These are phyloP conservation scores for Carex myosuroides DNA, from an alignment of 176 grass and related monocot genomes.

Conservation along the genomic window DNA sequence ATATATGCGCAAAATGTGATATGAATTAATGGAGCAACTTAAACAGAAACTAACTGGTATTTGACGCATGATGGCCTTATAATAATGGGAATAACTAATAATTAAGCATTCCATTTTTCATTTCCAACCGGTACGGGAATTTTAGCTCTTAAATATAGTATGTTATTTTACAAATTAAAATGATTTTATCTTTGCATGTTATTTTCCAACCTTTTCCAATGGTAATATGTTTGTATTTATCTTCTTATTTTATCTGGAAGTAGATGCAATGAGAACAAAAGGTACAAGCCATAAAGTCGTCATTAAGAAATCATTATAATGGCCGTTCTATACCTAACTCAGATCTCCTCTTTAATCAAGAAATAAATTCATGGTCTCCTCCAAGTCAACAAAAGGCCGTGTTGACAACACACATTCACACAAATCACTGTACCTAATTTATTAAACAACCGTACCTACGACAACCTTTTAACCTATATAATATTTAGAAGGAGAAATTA, in stretches of 20 bases:
- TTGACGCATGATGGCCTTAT: background rate
- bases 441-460: background rate
- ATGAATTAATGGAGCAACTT: background rate
- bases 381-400: background rate
- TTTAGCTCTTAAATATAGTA: background rate
- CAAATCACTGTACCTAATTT: conserved; percentile 6
- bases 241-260: background rate
- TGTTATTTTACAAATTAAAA: background rate
- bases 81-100: background rate
- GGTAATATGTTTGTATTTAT: background rate
- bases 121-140: background rate
- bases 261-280: background rate
- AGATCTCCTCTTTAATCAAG: background rate
- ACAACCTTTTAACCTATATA: background rate
- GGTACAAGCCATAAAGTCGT: background rate
- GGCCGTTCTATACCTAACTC: conserved; percentile 16
- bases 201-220: too few relatives aligned
- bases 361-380: conserved; percentile 6
- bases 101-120: background rate
- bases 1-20: background rate
- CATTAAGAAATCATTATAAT: background rate
- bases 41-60: background rate
- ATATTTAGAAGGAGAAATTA: background rate
- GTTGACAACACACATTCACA: background rate
- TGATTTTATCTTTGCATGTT: background rate